Evolutionary conservation across 768 basidiomycete genomes (phyloP), one percentile per base, ranked within the genome.

Genomic region (Podaxis pistillaris): DNA sequence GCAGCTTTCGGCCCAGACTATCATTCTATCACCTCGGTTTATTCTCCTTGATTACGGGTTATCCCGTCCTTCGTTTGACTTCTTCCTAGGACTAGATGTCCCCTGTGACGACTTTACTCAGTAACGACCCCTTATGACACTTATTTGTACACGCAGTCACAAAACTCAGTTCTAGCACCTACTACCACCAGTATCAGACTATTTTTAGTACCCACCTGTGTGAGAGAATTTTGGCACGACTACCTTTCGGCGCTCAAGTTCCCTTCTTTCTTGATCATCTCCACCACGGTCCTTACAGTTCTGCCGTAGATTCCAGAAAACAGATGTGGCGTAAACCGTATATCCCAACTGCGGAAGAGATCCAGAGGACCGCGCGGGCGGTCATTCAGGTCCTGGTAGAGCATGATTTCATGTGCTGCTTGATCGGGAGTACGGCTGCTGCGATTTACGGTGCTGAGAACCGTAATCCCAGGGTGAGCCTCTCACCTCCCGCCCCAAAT

Each of bases 361-460:
- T 74, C 30, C 69, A 72, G 40, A 63, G 55, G 37, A 69, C 69
- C 9, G 69, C 74, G 12, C 68, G 66, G 22, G 69, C 71, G 9
- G 66, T 75, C 1, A 64, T 76, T 9, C 37, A 60, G 0, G 68
- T 67, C 4, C 65, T 78, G 12, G 52, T 60, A 33, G 40, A 64
- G 0, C 64, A 69, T 4, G 72, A 71, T 7, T 68, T 79, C 33
- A 51, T 67, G 9, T 74, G 72, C 28, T 79, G 74, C 58, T 68
- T 81, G 11, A 73, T 80, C 12, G 80, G 79, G 2, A 76, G 80
- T 24, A 71, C 71, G 9, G 79, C 77, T 3, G 79, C 78, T 63
- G 67, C 72, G 13, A 65, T 76, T 12, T 77, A 77, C 28, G 80
- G 79, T 4, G 78, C 73, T 65, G 58, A 67, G 22, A 51, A 68